Base-by-base conservation (phyloP, 176 grass and related monocot species). In the Phoenix dactylifera region DNA sequence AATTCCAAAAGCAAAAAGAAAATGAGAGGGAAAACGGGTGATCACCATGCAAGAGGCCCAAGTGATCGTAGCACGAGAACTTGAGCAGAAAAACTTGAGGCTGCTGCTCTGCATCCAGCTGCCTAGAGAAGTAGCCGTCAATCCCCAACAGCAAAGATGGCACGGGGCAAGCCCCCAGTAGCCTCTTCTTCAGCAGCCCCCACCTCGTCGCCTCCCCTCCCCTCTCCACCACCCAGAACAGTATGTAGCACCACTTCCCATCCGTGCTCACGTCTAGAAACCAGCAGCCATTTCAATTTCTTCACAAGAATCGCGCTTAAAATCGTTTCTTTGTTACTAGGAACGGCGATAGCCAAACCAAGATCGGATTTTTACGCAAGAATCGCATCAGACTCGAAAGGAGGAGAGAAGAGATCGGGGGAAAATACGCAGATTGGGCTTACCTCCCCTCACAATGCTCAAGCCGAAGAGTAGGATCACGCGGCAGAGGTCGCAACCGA, bases 401-500 rank as follows among this genome's bases (percentile, higher is more conserved):
- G 35, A 44, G 9, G 14, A 44, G 35, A 44, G 10, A 14, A 44
- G 35, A 14, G 6, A 44, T 44, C 35, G 35, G 48, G 10, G 15
- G 63, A 16, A 25, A 32, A 67, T 3, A 54, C 1, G 22, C 18
- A 18, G 14, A 48, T 14, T 20, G 22, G 64, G 66, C 50, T 52
- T 23, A 89, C 86, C 86, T 73, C 90, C 90, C 71, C 84, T 82
- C 57, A 79, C 63, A 74, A 95, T 77, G 76, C 75, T 95, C 56
- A 95, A 81, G 24, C 90, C 85, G 68, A 95, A 95, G 61, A 95
- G 85, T 62, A 95, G 90, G 54, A 95, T 79, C 32, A 81, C 51
- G 7, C 90, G 82, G 79, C 90, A 95, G 26, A 95, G 90, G 68
- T 95, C 82, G 73, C 85, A 89, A 6, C 90, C 90, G 48, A 95